A percentile compares a stretch with the other conserved stretches of the same genome.
Conservation (phyloP, 2,329 filamentous ascomycete species). For the Pseudogymnoascus sp. region DNA sequence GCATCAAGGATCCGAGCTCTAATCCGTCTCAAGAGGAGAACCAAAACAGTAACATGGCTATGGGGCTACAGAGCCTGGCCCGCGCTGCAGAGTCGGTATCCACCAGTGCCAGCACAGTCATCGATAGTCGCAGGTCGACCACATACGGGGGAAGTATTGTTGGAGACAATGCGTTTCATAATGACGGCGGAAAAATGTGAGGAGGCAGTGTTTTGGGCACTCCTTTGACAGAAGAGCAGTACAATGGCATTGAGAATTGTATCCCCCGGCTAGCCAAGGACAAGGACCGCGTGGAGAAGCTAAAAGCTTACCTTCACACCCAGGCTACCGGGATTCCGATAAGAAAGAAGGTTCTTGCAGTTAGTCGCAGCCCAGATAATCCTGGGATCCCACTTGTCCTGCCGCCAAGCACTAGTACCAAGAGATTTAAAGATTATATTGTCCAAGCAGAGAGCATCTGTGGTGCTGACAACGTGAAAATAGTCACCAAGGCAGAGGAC, state of each 20-base stretch:
- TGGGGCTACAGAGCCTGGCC: not conserved
- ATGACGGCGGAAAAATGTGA: not conserved
- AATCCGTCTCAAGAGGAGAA: not conserved
- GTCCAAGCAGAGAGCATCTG: not conserved
- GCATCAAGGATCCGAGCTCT: not conserved
- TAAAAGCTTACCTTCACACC: slow-evolving; percentile 67
- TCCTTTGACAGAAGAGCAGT: not conserved
- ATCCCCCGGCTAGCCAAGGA: not conserved
- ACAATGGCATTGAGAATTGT: not conserved
- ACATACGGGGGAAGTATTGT: not conserved
- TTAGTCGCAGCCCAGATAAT: not conserved
- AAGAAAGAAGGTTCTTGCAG: not conserved
- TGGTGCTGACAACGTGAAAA: not conserved
- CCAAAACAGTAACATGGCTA: not conserved
- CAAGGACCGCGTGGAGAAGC: slow-evolving; percentile 75
- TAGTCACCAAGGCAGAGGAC: not conserved
- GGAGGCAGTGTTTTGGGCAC: not conserved
- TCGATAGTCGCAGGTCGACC: not conserved
- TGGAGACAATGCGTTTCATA: not conserved
- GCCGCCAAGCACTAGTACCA: not conserved
- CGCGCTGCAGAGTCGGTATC: not conserved
- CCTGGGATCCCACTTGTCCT: not conserved
- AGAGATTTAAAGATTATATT: not conserved
- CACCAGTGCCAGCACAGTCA: not conserved
- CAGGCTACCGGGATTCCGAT: not conserved